Conservation (phyloP, 306 rosid genomes). For the Mimosa pudica region DNA sequence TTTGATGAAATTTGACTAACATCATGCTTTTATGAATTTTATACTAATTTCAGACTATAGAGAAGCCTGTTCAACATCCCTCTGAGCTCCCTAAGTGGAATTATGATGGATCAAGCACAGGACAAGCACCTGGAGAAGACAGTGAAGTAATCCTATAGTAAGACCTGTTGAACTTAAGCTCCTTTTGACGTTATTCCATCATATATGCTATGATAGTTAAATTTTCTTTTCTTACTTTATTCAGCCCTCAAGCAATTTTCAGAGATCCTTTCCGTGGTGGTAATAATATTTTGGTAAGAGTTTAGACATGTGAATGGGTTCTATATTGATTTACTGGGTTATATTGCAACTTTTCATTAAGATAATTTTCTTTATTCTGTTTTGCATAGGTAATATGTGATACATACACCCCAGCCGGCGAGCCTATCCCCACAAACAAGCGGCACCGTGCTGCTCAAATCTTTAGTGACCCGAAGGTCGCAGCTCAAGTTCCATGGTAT, state of each 20-base stretch:
- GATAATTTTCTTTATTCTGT: slow-evolving; percentile 30
- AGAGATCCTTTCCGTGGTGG: slow-evolving; percentile 99
- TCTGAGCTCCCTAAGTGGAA: slow-evolving; percentile 99
- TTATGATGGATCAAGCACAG: slow-evolving; percentile 98
- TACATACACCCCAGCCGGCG: slow-evolving; percentile 87
- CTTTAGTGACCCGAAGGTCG: slow-evolving; percentile 77
- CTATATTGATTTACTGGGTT: slow-evolving; percentile 29
- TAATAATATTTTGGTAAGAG: slow-evolving; percentile 88
- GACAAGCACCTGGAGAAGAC: slow-evolving; percentile 99
- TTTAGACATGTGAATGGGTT: slow-evolving; percentile 24
- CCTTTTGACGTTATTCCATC: slow-evolving; percentile 9
- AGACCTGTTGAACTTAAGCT: slow-evolving; percentile 42
- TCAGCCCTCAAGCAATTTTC: slow-evolving; percentile 96
- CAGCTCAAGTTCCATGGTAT: slow-evolving; percentile 86
- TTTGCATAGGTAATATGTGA: slow-evolving; percentile 84
- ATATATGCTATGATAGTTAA: slow-evolving; percentile 20
- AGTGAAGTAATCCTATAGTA: slow-evolving; percentile 99
- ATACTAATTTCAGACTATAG: slow-evolving; percentile 61
- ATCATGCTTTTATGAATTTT: slow-evolving; percentile 27
- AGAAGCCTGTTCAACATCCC: slow-evolving; percentile 90
- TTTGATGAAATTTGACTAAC: slow-evolving; percentile 21
- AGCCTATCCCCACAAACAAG: slow-evolving; percentile 98
- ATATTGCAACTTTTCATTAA: slow-evolving; percentile 26
- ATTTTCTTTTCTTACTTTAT: slow-evolving; percentile 26
- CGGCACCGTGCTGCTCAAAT: slow-evolving; percentile 86